Conservation (phyloP, 345 rosid species). For the Trapa incisa region DNA sequence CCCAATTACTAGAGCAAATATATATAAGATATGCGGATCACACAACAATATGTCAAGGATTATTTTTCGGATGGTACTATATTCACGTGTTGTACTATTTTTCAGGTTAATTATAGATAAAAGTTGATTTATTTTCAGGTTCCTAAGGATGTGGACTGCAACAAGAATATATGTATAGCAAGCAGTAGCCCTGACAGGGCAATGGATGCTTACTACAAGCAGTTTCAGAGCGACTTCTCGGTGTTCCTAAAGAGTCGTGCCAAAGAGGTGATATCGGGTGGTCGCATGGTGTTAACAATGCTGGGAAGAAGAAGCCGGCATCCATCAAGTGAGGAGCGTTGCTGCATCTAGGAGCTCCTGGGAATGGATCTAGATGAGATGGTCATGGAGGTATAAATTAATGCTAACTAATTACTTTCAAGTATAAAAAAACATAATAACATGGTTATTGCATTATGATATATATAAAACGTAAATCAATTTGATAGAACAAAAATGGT, state of each 20-base stretch:
- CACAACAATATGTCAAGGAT: background rate
- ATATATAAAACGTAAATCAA: too few species aligned
- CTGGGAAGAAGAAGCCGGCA: conserved; percentile 32
- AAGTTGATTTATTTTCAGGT: too few species aligned
- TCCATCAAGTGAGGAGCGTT: conserved; percentile 33
- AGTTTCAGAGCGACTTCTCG: conserved; percentile 31
- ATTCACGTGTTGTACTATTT: too few species aligned
- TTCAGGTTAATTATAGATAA: too few species aligned
- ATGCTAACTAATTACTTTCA: too few species aligned
- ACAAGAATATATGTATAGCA: too few species aligned
- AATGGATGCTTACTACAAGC: conserved; percentile 27
- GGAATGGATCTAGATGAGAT: conserved; percentile 28
- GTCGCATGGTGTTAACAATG: conserved; percentile 42
- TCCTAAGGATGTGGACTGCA: too few species aligned
- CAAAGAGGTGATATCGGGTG: conserved; percentile 26
- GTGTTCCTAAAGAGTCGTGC: conserved; percentile 30
- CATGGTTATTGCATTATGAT: too few species aligned
- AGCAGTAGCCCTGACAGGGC: conserved; percentile 26
- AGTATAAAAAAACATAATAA: too few species aligned
- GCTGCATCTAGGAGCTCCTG: conserved; percentile 40
- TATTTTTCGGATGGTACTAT: background rate
- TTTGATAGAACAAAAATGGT: too few species aligned
- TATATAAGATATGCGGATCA: too few species aligned
- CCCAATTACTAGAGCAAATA: too few species aligned
- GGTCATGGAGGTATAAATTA: conserved; percentile 30